Percentiles rank a stretch among this genome's conserved stretches.
Evolutionary conservation across 495 filamentous ascomycete species (phyloP).

Genomic region (Podospora australis): DNA sequence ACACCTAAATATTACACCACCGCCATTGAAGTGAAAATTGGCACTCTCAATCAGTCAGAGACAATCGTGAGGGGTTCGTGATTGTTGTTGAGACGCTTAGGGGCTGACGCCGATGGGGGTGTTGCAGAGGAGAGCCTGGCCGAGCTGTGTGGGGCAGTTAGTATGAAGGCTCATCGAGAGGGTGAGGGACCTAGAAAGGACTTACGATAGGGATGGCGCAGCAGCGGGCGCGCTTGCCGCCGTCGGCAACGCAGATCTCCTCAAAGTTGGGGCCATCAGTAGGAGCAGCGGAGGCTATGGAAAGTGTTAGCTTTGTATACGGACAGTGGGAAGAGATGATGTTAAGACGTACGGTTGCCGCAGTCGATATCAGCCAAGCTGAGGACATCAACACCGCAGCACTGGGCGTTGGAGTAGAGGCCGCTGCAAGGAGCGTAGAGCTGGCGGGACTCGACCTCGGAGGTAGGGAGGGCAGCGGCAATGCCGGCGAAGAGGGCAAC

Average conservation of each 20-base stretch:
- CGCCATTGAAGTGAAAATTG: not conserved
- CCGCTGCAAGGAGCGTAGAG: constrained; percentile 33
- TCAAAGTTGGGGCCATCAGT: constrained; percentile 27
- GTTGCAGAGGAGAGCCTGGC: constrained; percentile 34
- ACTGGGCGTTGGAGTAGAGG: constrained; percentile 34
- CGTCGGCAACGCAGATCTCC: constrained; percentile 29
- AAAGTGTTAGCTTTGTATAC: constrained; percentile 5
- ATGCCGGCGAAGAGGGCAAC: constrained; percentile 21
- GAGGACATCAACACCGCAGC: constrained; percentile 40
- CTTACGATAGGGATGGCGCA: constrained; percentile 34
- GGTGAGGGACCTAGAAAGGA: not conserved
- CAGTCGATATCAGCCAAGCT: constrained; percentile 39
- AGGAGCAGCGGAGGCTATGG: constrained; percentile 21
- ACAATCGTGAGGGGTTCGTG: not conserved
- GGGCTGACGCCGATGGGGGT: constrained; percentile 28
- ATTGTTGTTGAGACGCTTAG: constrained; percentile 11
- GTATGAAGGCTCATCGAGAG: not conserved
- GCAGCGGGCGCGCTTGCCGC: constrained; percentile 42
- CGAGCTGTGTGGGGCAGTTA: constrained; percentile 16
- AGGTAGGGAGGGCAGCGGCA: constrained; percentile 20
- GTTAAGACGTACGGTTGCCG: constrained; percentile 25
- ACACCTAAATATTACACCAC: not conserved
- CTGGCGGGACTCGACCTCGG: constrained; percentile 25
- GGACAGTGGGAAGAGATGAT: not conserved
- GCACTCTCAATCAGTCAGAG: not conserved